These are phyloP conservation scores for Trichosanthes truncata DNA, from an alignment of 306 rosid genomes.

Conservation along the genomic window DNA sequence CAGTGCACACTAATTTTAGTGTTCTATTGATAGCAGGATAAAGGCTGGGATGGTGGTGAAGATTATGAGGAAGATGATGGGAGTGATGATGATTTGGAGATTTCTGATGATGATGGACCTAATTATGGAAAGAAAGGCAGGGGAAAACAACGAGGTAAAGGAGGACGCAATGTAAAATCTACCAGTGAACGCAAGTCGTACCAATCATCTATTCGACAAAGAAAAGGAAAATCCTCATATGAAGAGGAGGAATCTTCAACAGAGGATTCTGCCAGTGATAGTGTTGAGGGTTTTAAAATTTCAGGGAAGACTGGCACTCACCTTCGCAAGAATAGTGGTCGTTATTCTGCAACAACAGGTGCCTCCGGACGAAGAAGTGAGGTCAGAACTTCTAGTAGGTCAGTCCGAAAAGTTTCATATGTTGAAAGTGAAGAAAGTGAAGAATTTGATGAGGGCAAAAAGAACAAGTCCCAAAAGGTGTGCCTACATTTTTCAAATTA, in stretches of 20 bases:
- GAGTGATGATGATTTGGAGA: constrained; percentile 53
- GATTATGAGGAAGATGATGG: constrained; percentile 69
- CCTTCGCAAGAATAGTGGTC: constrained; percentile 50
- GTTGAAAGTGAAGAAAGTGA: constrained; percentile 99
- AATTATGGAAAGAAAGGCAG: constrained; percentile 50
- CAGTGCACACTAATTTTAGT: constrained; percentile 18
- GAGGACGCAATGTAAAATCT: constrained; percentile 39
- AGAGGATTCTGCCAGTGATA: constrained; percentile 66
- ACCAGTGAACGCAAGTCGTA: constrained; percentile 45
- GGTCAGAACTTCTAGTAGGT: constrained; percentile 80
- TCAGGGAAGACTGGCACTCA: constrained; percentile 39
- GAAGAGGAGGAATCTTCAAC: constrained; percentile 76
- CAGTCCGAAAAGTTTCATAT: constrained; percentile 93
- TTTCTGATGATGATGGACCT: constrained; percentile 71
- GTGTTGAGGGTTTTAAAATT: constrained; percentile 61
- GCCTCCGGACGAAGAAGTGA: constrained; percentile 46
- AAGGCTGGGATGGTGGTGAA: constrained; percentile 82
- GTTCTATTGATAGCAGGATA: constrained; percentile 45
- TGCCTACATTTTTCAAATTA: constrained; percentile 13
- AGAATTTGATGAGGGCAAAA: constrained; percentile 81
- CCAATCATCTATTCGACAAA: constrained; percentile 47
- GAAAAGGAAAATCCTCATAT: constrained; percentile 58
- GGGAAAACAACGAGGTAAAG: constrained; percentile 53
- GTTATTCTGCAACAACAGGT: constrained; percentile 33
- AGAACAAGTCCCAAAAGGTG: constrained; percentile 86